Evolutionary conservation across 805 yeast genomes (phyloP).

Genomic region (Sungouiella blattae): DNA sequence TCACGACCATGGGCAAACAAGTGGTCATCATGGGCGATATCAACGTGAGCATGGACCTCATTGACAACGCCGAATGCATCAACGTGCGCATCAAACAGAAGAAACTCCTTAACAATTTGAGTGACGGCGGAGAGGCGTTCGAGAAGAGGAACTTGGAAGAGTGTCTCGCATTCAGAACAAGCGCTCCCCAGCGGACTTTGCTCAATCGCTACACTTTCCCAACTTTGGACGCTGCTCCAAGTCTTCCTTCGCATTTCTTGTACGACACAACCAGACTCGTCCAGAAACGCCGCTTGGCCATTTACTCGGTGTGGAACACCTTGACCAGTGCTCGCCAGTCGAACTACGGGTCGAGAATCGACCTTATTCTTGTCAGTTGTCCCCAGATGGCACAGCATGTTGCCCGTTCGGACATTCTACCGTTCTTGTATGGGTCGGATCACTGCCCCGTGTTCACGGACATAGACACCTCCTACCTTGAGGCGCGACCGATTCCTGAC

Average conservation of each 20-base stretch:
- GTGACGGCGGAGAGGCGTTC: slow-evolving; percentile 18
- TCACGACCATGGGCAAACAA: slow-evolving; percentile 55
- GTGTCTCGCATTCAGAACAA: slow-evolving; percentile 32
- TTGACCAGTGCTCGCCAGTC: slow-evolving; percentile 69
- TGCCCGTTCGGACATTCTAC: slow-evolving; percentile 55
- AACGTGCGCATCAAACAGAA: slow-evolving; percentile 38
- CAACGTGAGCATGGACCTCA: slow-evolving; percentile 73
- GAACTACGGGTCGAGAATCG: slow-evolving; percentile 87
- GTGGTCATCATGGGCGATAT: slow-evolving; percentile 87
- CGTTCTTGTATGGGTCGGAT: slow-evolving; percentile 78
- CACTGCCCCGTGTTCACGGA: slow-evolving; percentile 91
- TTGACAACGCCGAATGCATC: slow-evolving; percentile 76
- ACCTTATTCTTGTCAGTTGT: slow-evolving; percentile 57
- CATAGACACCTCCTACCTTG: slow-evolving; percentile 29
- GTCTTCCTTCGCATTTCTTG: slow-evolving; percentile 28
- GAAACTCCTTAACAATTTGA: slow-evolving; percentile 9
- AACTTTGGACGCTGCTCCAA: slow-evolving; percentile 10
- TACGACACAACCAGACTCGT: slow-evolving; percentile 56
- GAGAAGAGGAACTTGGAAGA: slow-evolving; percentile 25
- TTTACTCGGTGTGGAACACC: slow-evolving; percentile 94
- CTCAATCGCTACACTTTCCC: slow-evolving; percentile 28
- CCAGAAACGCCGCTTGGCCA: slow-evolving; percentile 55
- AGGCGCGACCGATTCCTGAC: not conserved
- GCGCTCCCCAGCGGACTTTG: slow-evolving; percentile 26
- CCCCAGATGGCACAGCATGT: slow-evolving; percentile 28